These are phyloP conservation scores for Candida easanensis DNA, from an alignment of 805 yeast species.

Conservation along the genomic window DNA sequence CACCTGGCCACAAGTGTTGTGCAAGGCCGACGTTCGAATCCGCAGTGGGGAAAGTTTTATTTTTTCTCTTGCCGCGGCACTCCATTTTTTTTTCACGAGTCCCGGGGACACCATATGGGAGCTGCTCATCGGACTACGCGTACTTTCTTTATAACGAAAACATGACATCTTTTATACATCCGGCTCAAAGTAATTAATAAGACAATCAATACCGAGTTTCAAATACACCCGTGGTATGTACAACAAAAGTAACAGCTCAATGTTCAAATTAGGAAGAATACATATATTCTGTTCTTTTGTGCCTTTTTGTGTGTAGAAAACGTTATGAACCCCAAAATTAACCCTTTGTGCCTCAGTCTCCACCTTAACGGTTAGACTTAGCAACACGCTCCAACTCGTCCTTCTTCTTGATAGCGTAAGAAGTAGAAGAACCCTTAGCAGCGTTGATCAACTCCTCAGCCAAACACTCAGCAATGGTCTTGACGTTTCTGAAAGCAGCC, in stretches of 20 bases:
- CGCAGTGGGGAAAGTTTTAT: background rate
- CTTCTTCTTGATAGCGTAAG: conserved; percentile 99
- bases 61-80: background rate
- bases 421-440: conserved; percentile 99
- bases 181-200: conserved; percentile 7
- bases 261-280: conserved; percentile 17
- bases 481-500: conserved; percentile 99
- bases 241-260: conserved; percentile 2
- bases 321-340: conserved; percentile 16
- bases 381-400: conserved; percentile 99
- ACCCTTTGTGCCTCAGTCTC: conserved; percentile 12
- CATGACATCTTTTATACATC: conserved; percentile 17
- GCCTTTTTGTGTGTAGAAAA: conserved; percentile 16
- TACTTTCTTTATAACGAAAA: too few species aligned
- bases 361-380: conserved; percentile 97
- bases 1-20: conserved; percentile 5
- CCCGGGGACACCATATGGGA: background rate
- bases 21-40: conserved; percentile 6
- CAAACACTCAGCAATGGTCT: conserved; percentile 99
- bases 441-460: conserved; percentile 99
- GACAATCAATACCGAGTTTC: background rate
- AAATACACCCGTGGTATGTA: background rate
- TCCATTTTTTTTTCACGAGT: conserved; percentile 1
- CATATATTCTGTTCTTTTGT: conserved; percentile 16
- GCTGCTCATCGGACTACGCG: too few species aligned